Conservation (phyloP, 169 alveolate genomes). For the Plasmodium vivax region DNA sequence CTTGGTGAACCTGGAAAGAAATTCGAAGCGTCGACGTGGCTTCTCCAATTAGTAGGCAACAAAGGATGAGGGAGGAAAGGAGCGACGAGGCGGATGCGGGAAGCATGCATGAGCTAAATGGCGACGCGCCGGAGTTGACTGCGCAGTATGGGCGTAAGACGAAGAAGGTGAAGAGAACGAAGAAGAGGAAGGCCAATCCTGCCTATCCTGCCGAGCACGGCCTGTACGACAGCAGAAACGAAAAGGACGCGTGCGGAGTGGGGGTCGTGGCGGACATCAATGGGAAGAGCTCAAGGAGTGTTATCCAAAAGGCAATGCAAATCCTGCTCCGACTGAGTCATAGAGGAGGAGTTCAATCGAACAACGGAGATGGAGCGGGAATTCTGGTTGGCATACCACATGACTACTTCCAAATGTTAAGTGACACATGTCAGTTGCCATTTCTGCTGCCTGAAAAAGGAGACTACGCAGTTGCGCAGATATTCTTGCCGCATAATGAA, state of each 20-base stretch:
- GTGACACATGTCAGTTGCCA: constrained; percentile 76
- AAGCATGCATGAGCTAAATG: neutral
- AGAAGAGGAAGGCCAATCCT: neutral
- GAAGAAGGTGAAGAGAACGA: neutral
- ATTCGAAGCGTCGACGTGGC: neutral
- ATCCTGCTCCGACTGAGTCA: constrained; percentile 78
- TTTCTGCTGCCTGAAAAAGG: constrained; percentile 76
- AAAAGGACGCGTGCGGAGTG: constrained; percentile 84
- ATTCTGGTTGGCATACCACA: constrained; percentile 69
- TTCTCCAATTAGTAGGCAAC: neutral
- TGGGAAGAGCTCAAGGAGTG: constrained; percentile 75
- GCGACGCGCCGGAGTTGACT: neutral
- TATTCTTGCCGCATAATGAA: constrained; percentile 77
- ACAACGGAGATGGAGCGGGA: constrained; percentile 81
- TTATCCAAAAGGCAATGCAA: constrained; percentile 79
- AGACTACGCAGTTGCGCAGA: constrained; percentile 78
- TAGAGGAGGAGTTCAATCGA: constrained; percentile 82
- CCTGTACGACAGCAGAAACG: constrained; percentile 77
- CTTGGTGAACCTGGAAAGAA: neutral
- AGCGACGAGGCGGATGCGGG: neutral
- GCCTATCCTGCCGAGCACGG: constrained; percentile 30
- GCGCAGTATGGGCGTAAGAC: neutral
- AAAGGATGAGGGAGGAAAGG: neutral
- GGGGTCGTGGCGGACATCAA: constrained; percentile 81
- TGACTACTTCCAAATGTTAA: constrained; percentile 72